phyloP scores from a whole-genome alignment of 2,329 filamentous ascomycete genomes.

The Penicillium expansum region DNA sequence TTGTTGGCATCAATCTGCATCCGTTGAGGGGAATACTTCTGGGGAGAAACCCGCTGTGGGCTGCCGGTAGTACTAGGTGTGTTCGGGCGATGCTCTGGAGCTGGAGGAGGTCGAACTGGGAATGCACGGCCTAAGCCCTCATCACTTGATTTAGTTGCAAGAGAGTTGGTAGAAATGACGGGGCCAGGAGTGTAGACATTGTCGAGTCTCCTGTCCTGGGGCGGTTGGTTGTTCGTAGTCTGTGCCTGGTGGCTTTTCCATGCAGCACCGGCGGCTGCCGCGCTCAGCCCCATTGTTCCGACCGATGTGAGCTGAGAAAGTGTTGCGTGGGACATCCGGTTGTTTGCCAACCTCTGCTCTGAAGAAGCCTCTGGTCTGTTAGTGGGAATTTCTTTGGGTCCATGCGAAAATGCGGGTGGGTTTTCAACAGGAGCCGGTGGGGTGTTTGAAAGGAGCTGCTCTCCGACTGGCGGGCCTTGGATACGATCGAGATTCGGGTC shows the following conservation, averaged over 20 bases:
- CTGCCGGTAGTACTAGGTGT: slow-evolving; percentile 15
- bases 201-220: neutral
- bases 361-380: slow-evolving; percentile 70
- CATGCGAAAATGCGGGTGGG: slow-evolving; percentile 77
- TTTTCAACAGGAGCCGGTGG: slow-evolving; percentile 73
- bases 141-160: slow-evolving; percentile 14
- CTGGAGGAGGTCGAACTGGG: slow-evolving; percentile 24
- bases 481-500: slow-evolving; percentile 28
- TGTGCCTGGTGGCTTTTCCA: slow-evolving; percentile 34
- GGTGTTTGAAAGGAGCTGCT: slow-evolving; percentile 48
- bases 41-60: slow-evolving; percentile 7
- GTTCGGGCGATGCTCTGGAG: slow-evolving; percentile 17
- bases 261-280: slow-evolving; percentile 37
- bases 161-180: neutral
- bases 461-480: slow-evolving; percentile 28
- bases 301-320: slow-evolving; percentile 75
- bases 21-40: neutral
- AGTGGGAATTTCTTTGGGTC: slow-evolving; percentile 66
- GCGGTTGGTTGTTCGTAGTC: slow-evolving; percentile 7
- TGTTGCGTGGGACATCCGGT: slow-evolving; percentile 77
- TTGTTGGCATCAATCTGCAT: slow-evolving; percentile 42
- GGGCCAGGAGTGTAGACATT: neutral
- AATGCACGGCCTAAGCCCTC: slow-evolving; percentile 25
- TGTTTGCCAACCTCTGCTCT: slow-evolving; percentile 76
- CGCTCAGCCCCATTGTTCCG: slow-evolving; percentile 50